Percentiles rank a stretch among this genome's conserved stretches.
Evolutionary conservation across 257 asterid genomes (phyloP).

Genomic region (Rhazya stricta): DNA sequence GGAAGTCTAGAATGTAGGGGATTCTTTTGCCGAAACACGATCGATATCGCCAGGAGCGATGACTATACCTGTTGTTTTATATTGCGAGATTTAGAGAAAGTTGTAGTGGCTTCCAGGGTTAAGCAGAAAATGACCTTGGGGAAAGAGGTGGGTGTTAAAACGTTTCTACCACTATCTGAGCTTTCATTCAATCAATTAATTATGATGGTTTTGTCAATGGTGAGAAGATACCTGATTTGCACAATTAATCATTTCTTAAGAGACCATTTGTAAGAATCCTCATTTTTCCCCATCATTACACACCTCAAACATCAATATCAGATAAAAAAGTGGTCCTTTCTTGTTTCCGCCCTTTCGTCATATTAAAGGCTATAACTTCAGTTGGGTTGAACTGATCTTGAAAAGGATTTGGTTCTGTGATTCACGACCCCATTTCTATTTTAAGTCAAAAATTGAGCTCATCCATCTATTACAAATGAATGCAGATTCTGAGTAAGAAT

Average conservation of each 20-base stretch:
- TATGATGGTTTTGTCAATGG: neutral
- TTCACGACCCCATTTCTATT: too few species aligned
- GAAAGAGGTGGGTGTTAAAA: neutral
- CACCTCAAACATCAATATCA: neutral
- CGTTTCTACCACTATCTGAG: too few species aligned
- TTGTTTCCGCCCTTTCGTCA: conserved; percentile 6
- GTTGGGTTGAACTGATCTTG: neutral
- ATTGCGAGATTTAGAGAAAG: too few species aligned
- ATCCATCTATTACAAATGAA: too few species aligned
- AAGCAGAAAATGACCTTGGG: neutral
- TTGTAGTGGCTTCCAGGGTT: neutral
- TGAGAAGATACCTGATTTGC: neutral
- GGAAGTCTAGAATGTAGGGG: too few species aligned
- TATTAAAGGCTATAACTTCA: neutral
- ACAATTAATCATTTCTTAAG: neutral
- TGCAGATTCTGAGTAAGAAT: neutral
- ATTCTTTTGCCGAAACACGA: too few species aligned
- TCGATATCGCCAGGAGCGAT: too few species aligned
- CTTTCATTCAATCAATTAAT: too few species aligned
- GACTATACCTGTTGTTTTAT: too few species aligned
- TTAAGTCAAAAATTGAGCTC: neutral
- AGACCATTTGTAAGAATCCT: neutral
- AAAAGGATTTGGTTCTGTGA: neutral
- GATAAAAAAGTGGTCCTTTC: neutral
- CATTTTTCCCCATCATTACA: too few species aligned